phyloP scores from a whole-genome alignment of 2,329 filamentous ascomycete species.

The Hypoxylon sp. region DNA sequence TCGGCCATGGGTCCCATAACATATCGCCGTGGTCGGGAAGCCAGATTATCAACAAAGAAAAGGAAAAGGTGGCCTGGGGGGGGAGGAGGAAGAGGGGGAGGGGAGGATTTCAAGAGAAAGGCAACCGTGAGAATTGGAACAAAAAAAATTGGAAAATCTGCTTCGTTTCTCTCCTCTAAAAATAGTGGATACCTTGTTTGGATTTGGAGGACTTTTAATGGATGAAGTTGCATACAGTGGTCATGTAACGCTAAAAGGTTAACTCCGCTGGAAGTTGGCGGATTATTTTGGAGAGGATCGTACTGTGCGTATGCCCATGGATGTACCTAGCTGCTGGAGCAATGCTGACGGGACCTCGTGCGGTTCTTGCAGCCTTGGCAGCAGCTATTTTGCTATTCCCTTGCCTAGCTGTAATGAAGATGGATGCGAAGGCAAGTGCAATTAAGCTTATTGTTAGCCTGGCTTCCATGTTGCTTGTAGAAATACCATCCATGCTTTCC shows the following conservation, averaged over 20 bases:
- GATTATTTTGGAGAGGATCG: constrained; percentile 3
- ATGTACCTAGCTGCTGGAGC: no score
- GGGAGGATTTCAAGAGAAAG: constrained; percentile 28
- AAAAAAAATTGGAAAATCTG: constrained; percentile 31
- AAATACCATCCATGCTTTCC: no score
- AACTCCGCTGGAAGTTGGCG: neutral
- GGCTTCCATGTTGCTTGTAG: no score
- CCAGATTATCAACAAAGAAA: constrained; percentile 39
- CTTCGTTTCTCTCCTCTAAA: constrained; percentile 31
- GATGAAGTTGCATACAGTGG: constrained; percentile 17
- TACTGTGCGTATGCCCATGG: no score
- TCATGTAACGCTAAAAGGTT: constrained; percentile 14
- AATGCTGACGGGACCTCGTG: no score
- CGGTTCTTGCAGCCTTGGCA: constrained; percentile 2
- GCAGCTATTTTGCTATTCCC: no score
- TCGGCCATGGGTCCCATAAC: constrained; percentile 60
- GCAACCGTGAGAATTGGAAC: constrained; percentile 12
- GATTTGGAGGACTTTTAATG: constrained; percentile 5
- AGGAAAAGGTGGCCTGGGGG: constrained; percentile 31
- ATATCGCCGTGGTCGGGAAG: constrained; percentile 53
- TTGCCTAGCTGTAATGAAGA: neutral
- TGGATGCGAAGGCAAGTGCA: constrained; percentile 5
- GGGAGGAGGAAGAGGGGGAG: constrained; percentile 30
- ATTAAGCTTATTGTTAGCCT: constrained; percentile 18
- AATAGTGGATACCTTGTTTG: constrained; percentile 21